Evolutionary conservation across 495 filamentous ascomycete genomes (phyloP), one percentile per base, ranked within the genome.

Genomic region (Lasiosphaeriaceae sp.): DNA sequence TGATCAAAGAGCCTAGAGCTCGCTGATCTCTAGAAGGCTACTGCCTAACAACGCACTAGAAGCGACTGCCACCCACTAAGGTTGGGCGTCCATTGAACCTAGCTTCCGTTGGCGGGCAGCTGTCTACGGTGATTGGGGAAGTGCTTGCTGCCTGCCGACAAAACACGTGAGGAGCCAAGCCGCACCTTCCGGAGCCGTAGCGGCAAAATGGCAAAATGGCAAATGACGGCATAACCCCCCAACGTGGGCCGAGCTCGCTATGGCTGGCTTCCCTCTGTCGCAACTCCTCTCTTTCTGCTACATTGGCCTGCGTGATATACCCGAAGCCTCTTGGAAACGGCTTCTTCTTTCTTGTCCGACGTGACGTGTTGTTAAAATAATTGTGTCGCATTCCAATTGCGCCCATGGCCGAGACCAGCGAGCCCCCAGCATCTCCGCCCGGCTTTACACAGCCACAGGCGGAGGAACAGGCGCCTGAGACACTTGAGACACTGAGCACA

Each of bases 351-450:
- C 16, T 39, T 39, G 55, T 58, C 49, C 44, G 41, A 58, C 34
- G 55, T 51, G n/a, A n/a, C n/a, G 48, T 52, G 31, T 22, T 23
- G 16, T 23, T 43, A 31, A 7, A 21, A n/a, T n/a, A n/a, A n/a
- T n/a, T n/a, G n/a, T n/a, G n/a, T n/a, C n/a, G n/a, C 41, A 20
- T 37, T 16, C 8, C 9, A 37, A 37, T n/a, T 12, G 39, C 14
- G 54, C 8, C 26, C 9, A 61, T 56, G 54, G 54, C 55, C 34
- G 29, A 55, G 21, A 3, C 51, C 4, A 48, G 51, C 56, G 35
- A 58, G 20, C 34, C 61, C 11, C 50, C 54, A 44, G 39, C 16
- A 6, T 39, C 55, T 3, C 19, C 19, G 21, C 24, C 52, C 19
- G 39, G 14, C 26, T 3, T 31, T 3, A 9, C 26, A n/a, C n/a